Evolutionary conservation across 73 alveolate species (phyloP).

Genomic region (Paramecium primaurelia): DNA sequence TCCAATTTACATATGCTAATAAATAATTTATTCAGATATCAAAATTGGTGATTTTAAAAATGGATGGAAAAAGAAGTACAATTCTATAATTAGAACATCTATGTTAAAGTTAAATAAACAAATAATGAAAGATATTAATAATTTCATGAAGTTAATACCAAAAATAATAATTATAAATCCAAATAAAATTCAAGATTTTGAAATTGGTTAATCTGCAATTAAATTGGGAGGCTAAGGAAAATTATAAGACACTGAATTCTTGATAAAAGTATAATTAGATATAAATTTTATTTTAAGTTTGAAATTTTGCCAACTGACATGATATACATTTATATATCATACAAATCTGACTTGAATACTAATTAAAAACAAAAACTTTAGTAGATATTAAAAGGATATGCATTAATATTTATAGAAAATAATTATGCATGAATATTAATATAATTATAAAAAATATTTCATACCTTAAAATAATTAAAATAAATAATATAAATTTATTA

Average conservation of each 20-base stretch:
- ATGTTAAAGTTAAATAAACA: background rate
- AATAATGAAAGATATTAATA: background rate
- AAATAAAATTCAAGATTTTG: background rate
- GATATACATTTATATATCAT: background rate
- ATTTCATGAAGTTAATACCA: background rate
- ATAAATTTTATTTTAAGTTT: background rate
- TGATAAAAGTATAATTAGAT: background rate
- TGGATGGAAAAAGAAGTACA: background rate
- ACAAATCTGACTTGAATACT: background rate
- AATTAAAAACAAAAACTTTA: background rate
- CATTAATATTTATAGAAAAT: background rate
- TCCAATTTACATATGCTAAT: background rate
- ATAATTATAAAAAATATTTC: background rate
- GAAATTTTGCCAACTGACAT: constrained; percentile 6
- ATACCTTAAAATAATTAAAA: background rate
- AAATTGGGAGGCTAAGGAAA: background rate
- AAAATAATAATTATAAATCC: background rate
- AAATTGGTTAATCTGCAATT: background rate
- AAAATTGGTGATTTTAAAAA: background rate
- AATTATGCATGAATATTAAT: background rate
- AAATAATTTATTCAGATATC: background rate
- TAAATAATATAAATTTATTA: background rate
- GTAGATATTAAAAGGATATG: background rate
- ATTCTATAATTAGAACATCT: background rate
- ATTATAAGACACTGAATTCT: background rate